Evolutionary conservation across 2,329 filamentous ascomycete genomes (phyloP).

Genomic region (Microsporum ferrugineum): DNA sequence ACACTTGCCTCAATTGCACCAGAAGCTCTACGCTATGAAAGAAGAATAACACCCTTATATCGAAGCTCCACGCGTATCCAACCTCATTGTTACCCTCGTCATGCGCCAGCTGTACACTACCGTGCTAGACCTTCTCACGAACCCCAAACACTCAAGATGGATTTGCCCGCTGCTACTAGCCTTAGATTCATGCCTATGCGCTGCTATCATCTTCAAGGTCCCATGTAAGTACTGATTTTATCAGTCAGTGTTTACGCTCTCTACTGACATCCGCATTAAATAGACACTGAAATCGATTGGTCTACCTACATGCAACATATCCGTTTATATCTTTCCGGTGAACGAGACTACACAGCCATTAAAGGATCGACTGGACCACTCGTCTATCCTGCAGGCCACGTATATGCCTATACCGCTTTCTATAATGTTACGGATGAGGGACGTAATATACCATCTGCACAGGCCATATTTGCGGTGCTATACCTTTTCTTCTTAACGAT

Average conservation of each 20-base stretch:
- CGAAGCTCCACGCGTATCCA: neutral
- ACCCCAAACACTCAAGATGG: conserved; percentile 49
- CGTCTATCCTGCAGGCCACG: conserved; percentile 88
- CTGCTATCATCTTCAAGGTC: conserved; percentile 64
- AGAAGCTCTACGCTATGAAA: neutral
- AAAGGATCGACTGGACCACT: conserved; percentile 81
- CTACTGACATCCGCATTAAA: conserved; percentile 19
- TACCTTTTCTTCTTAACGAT: conserved; percentile 66
- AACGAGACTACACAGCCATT: conserved; percentile 79
- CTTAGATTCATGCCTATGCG: conserved; percentile 60
- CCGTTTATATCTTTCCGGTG: conserved; percentile 63
- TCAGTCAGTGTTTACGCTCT: neutral
- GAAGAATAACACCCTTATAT: neutral
- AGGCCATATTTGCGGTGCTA: conserved; percentile 67
- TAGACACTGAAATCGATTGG: conserved; percentile 98
- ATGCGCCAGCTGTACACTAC: conserved; percentile 17
- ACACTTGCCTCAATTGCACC: neutral
- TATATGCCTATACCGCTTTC: conserved; percentile 76
- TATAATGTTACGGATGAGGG: conserved; percentile 69
- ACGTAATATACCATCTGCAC: conserved; percentile 64
- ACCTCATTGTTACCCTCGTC: neutral
- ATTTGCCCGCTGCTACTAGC: conserved; percentile 56
- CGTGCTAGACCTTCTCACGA: conserved; percentile 36
- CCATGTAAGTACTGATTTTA: conserved; percentile 52
- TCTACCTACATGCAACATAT: conserved; percentile 93